phyloP scores from a whole-genome alignment of 1,284 basidiomycete genomes.

The Pseudozyma sp. region DNA sequence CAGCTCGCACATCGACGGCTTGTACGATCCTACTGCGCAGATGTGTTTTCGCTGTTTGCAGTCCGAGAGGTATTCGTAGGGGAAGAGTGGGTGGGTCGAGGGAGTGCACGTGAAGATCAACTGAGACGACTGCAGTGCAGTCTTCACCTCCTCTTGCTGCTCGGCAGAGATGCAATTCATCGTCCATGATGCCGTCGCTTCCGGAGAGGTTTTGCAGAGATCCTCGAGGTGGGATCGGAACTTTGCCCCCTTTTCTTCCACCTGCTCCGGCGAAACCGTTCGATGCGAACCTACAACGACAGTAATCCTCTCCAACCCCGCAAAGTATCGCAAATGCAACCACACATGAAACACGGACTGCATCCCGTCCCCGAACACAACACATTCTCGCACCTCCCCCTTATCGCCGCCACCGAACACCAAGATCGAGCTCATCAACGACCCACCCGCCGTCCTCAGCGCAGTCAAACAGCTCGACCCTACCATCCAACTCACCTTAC shows the following conservation, averaged over 20 bases:
- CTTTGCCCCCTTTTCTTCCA: neutral
- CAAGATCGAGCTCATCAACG: constrained; percentile 17
- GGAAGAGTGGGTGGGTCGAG: constrained; percentile 9
- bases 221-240: neutral
- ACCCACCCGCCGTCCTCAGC: constrained; percentile 26
- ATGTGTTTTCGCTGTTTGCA: constrained; percentile 4
- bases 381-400: neutral
- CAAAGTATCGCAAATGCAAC: constrained; percentile 21
- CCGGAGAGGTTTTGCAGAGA: neutral
- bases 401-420: neutral
- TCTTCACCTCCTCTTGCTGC: neutral
- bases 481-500: constrained; percentile 7
- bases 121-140: neutral
- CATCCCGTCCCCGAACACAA: constrained; percentile 31
- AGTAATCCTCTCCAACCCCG: neutral
- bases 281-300: constrained; percentile 10
- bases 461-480: constrained; percentile 20
- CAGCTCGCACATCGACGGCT: constrained; percentile 31
- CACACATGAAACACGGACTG: constrained; percentile 27
- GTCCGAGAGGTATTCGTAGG: neutral
- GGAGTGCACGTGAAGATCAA: constrained; percentile 42
- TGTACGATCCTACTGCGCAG: constrained; percentile 31
- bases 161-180: neutral
- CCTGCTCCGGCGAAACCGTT: neutral
- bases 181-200: too few relatives aligned